Base-by-base conservation (phyloP, 176 grass and related monocot genomes). In the Saccharum officinarum region DNA sequence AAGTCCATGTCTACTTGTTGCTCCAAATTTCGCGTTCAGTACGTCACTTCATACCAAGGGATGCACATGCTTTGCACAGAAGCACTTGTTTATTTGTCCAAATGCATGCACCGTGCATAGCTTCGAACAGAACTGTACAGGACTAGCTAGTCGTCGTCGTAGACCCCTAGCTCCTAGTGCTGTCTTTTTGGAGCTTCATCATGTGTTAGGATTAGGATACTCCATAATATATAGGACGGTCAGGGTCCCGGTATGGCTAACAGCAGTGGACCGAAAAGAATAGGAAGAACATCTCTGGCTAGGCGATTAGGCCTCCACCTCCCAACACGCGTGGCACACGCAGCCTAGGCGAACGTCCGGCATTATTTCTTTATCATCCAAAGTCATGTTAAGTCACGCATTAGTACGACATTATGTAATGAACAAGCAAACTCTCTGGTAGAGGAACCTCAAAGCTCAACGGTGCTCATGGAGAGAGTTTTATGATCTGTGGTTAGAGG, bases 301-400 rank as follows among this genome's bases (percentile, higher is more conserved):
- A 77, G 47, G 47, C 15, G 47, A 50, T 50, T 50, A 50, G 47
- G 3, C 15, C 47, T 81, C 85, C 70, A 87, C 70, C 69, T 81
- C 85, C 44, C 57, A 66, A 2, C 78, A 67, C 59, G 78, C 77
- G 78, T 81, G 77, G 69, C 77, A 8, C 85, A 31, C 33, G 69
- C 69, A 61, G 85, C 44, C 33, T 23, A 12, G 85, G 33, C 26
- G 18, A 28, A 8, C 5, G 39, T 54, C 23, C 8, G 6, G 12
- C 44, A 40, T 25, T 8, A 8, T 31, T 81, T 81, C 33, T 73
- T 73, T 79, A 79, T 78, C 6, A 50, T 50, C 26, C 2, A 28
- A 7, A 47, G 17, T 1, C 52, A 55, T 52, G 16, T 17, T 52
- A 52, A 50, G 15, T 17, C 15, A 50, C 16, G 49, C 49, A 18